phyloP scores from a whole-genome alignment of 2,329 filamentous ascomycete genomes.

The Dactylellina sp. region DNA sequence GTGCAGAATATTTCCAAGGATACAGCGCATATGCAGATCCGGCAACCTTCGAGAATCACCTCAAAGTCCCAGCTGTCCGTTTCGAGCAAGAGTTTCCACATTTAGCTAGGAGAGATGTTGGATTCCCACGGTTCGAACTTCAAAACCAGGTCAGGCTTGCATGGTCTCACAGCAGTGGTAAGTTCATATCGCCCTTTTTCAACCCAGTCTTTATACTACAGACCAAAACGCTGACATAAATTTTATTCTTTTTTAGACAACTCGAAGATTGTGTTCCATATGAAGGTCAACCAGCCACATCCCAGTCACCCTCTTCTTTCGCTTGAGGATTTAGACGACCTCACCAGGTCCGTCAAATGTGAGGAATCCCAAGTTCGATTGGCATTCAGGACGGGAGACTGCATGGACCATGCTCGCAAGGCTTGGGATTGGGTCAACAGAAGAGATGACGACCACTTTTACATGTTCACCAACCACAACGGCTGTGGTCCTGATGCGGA shows the following conservation, averaged over 20 bases:
- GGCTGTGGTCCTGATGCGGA: slow-evolving; percentile 61
- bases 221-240: slow-evolving; percentile 50
- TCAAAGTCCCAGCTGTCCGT: slow-evolving; percentile 37
- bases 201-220: neutral
- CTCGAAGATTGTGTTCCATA: slow-evolving; percentile 60
- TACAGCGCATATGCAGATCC: neutral
- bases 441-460: slow-evolving; percentile 60
- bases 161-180: slow-evolving; percentile 49
- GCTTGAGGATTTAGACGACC: slow-evolving; percentile 62
- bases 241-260: slow-evolving; percentile 20
- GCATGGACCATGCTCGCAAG: slow-evolving; percentile 61
- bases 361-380: slow-evolving; percentile 59
- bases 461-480: slow-evolving; percentile 62
- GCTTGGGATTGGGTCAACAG: slow-evolving; percentile 62
- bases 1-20: slow-evolving; percentile 13
- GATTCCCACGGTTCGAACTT: slow-evolving; percentile 59
- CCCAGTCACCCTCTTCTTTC: slow-evolving; percentile 60
- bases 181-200: slow-evolving; percentile 56
- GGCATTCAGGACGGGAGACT: slow-evolving; percentile 60
- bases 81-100: slow-evolving; percentile 29
- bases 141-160: slow-evolving; percentile 58
- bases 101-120: slow-evolving; percentile 28
- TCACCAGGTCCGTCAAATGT: slow-evolving; percentile 61
- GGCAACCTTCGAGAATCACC: slow-evolving; percentile 3
- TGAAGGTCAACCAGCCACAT: slow-evolving; percentile 61